Evolutionary conservation across 169 alveolate species (phyloP), one percentile per base, ranked within the genome.

Genomic region (Plasmodium inui): DNA sequence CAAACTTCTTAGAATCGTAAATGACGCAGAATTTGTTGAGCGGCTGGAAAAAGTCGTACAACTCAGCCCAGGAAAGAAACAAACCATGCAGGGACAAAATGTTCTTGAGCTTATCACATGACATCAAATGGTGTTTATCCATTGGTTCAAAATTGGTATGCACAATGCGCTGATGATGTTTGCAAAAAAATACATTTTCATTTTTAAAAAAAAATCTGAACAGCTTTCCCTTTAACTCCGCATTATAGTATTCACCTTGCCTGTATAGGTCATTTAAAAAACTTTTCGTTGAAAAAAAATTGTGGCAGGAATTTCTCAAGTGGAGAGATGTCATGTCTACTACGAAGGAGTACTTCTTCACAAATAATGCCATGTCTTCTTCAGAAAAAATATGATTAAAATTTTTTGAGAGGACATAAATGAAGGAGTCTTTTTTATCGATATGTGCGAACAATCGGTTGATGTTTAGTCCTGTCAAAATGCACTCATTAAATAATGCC

Each of bases 1-100:
- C 82, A 50, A 53, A 74, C 44, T 34, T 53, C 41, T 26, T 76
- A n/a, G 70, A 50, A 22, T 86, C 81, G 19, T 86, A 78, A 55
- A 86, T 86, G 19, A 86, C 88, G 41, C 93, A 86, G 17, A 32
- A 86, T 17, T 86, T 86, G 70, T 86, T 86, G 3, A 86, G 74
- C 1, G 93, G 93, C 28, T 86, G 93, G 44, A 86, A 86, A 76
- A 86, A 86, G 41, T 86, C 93, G n/a, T 86, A 86, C 81, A 86
- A 22, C 17, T 86, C 93, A 5, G 93, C 93, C 93, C 93, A 86
- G 1, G 93, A 86, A 50, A 86, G 81, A 86, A 86, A 86, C 22
- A 86, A 19, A 19, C 93, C 93, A 37, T 57, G 61, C 19, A 12
- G 5, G 12, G 86, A 19, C 67, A 86, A 86, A 12, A 86, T 74